Evolutionary conservation across 106 monocot species (phyloP), one percentile per base, ranked within the genome.

Genomic region (Narthecium ossifragum): DNA sequence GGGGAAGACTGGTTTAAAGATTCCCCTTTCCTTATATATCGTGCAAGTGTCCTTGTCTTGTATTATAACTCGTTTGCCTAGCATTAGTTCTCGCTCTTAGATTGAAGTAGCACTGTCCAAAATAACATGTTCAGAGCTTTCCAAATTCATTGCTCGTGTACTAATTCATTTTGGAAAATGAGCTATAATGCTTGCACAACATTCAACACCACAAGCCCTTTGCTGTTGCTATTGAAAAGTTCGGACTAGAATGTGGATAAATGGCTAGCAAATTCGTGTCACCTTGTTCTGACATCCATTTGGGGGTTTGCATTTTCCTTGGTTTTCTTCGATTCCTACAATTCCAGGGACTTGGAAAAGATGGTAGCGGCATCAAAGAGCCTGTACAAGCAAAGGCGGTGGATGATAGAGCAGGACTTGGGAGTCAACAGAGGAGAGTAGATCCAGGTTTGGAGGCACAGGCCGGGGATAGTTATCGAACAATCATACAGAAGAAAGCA

Each of bases 401-500:
- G 25, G 96, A 84, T 13, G 96, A 73, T 26, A 90, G 90, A 57
- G 72, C 96, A 15, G 96, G 96, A 3, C 80, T 96, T 54, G 96
- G 96, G 13, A 84, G 86, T 29, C 83, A 81, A 53, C 90, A 80
- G 71, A 80, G 76, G 56, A 31, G 20, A 31, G 51, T 70, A 9
- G 90, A 96, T 41, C 86, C 78, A 0, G 57, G 52, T 7, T 62
- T 96, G 70, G 96, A 96, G 81, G 80, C 83, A 14, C 86, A 84
- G 48, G 73, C 86, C 4, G 90, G 96, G n/a, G 96, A 96, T 52
- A 96, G 90, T 38, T 96, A 96, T 60, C 72, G 68, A 51, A 90
- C 86, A 54, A 86, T 96, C 36, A 86, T 96, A 26, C 86, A 90
- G 34, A 96, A 96, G 84, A 96, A 96, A 64, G 90, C 94, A 1